Conservation (phyloP, 495 filamentous ascomycete species). For the Penicillium tannophilum region DNA sequence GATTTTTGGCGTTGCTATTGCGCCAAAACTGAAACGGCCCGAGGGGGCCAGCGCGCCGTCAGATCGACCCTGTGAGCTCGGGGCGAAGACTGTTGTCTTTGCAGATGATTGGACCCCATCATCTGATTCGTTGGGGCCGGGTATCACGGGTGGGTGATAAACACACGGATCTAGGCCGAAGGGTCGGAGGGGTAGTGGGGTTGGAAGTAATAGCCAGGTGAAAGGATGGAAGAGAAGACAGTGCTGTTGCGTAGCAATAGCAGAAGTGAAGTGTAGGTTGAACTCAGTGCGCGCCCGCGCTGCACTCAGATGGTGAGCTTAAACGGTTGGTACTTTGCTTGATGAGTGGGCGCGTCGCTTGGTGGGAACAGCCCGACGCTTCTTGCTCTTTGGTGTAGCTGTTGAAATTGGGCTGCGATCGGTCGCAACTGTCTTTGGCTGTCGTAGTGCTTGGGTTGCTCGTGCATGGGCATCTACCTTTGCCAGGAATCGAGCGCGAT, state of each 20-base stretch:
- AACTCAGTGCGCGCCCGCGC: slow-evolving; percentile 28
- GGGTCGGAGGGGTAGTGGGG: slow-evolving; percentile 12
- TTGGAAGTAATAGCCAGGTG: slow-evolving; percentile 6
- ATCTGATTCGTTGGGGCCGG: slow-evolving; percentile 18
- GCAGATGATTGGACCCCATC: slow-evolving; percentile 9
- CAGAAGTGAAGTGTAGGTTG: slow-evolving; percentile 14
- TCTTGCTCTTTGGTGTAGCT: slow-evolving; percentile 37
- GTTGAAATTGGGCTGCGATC: slow-evolving; percentile 28
- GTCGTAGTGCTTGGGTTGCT: slow-evolving; percentile 44
- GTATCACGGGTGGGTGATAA: slow-evolving; percentile 24
- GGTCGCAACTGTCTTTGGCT: slow-evolving; percentile 34
- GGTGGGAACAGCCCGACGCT: slow-evolving; percentile 36
- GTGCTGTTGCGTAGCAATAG: slow-evolving; percentile 10
- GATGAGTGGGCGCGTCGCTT: slow-evolving; percentile 43
- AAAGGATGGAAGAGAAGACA: background rate
- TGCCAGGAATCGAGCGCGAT: slow-evolving; percentile 47
- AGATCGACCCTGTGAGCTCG: background rate
- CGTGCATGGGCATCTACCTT: slow-evolving; percentile 50
- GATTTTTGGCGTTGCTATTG: background rate
- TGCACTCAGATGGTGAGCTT: slow-evolving; percentile 12
- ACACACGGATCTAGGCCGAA: background rate
- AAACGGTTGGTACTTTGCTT: slow-evolving; percentile 19
- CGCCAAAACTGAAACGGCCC: background rate
- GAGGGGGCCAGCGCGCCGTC: background rate
- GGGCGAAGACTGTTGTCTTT: background rate